Evolutionary conservation across 2,329 filamentous ascomycete genomes (phyloP).

Genomic region (Pseudonectria foliicola): DNA sequence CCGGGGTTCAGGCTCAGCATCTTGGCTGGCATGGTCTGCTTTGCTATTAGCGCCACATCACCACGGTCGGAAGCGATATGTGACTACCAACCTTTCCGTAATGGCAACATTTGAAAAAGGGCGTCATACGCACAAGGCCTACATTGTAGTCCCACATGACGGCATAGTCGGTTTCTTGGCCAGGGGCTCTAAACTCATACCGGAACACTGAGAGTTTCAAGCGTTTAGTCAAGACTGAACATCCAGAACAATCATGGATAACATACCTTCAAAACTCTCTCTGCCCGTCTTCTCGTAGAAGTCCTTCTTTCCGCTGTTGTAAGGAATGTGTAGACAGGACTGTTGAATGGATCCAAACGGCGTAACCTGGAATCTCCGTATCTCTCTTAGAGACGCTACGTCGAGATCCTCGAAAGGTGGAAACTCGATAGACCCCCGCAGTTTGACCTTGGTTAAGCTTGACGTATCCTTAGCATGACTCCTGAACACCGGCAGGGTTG

Average conservation of each 20-base stretch:
- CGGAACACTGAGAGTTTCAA: slow-evolving; percentile 17
- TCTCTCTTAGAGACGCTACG: slow-evolving; percentile 46
- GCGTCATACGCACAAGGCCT: slow-evolving; percentile 86
- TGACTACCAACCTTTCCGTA: slow-evolving; percentile 66
- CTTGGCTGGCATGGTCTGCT: slow-evolving; percentile 79
- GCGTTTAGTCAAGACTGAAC: slow-evolving; percentile 5
- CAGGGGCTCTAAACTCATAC: slow-evolving; percentile 71
- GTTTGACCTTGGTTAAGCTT: slow-evolving; percentile 44
- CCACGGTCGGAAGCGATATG: not conserved
- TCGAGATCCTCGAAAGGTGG: slow-evolving; percentile 64
- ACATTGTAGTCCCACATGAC: slow-evolving; percentile 98
- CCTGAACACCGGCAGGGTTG: slow-evolving; percentile 8
- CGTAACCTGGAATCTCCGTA: slow-evolving; percentile 58
- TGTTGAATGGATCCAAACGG: slow-evolving; percentile 57
- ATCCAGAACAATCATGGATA: not conserved
- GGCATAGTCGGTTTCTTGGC: slow-evolving; percentile 57
- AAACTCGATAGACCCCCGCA: slow-evolving; percentile 64
- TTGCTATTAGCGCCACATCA: slow-evolving; percentile 8
- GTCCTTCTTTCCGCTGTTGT: slow-evolving; percentile 88
- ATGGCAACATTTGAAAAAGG: slow-evolving; percentile 85
- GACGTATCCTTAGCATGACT: slow-evolving; percentile 41
- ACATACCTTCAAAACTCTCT: slow-evolving; percentile 78
- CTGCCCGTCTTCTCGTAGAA: slow-evolving; percentile 81
- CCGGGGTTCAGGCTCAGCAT: slow-evolving; percentile 73
- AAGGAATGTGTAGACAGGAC: slow-evolving; percentile 73